Evolutionary conservation across 108 stramenopile genomes (phyloP).

Genomic region (Nitzschia sp.): DNA sequence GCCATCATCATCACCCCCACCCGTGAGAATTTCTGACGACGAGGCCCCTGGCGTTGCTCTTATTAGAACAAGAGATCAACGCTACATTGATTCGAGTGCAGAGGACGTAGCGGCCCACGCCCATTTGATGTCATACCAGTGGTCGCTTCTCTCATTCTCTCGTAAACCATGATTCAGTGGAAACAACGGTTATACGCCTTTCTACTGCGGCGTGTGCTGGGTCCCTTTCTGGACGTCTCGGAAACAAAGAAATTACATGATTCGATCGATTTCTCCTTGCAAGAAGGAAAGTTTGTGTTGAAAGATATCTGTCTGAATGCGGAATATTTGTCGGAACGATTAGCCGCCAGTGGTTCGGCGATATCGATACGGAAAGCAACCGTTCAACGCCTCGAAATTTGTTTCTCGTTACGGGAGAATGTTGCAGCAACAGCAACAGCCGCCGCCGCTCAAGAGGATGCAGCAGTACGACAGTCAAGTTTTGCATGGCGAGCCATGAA

Average conservation of each 20-base stretch:
- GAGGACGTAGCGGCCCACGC: too few species aligned
- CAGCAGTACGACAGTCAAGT: constrained; percentile 16
- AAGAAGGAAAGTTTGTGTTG: constrained; percentile 64
- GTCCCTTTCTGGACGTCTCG: constrained; percentile 58
- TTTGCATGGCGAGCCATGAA: constrained; percentile 53
- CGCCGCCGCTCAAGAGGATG: neutral
- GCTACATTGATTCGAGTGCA: too few species aligned
- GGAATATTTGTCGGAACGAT: constrained; percentile 41
- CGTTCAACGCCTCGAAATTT: constrained; percentile 33
- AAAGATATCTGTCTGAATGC: constrained; percentile 62
- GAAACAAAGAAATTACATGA: constrained; percentile 57
- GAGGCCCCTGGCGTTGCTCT: too few species aligned
- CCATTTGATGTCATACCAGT: too few species aligned
- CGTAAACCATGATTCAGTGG: constrained; percentile 61
- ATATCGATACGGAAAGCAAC: constrained; percentile 34
- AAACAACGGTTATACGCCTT: constrained; percentile 75
- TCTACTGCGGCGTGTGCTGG: constrained; percentile 68
- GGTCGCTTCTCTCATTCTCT: too few species aligned
- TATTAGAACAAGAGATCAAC: too few species aligned
- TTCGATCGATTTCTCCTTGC: constrained; percentile 68
- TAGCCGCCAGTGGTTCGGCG: constrained; percentile 13
- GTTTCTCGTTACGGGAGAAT: constrained; percentile 39
- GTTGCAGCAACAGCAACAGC: constrained; percentile 6
- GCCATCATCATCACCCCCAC: too few species aligned
- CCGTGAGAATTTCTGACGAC: too few species aligned